Evolutionary conservation across 768 basidiomycete species (phyloP), one percentile per base, ranked within the genome.

Genomic region (Russula sp.): DNA sequence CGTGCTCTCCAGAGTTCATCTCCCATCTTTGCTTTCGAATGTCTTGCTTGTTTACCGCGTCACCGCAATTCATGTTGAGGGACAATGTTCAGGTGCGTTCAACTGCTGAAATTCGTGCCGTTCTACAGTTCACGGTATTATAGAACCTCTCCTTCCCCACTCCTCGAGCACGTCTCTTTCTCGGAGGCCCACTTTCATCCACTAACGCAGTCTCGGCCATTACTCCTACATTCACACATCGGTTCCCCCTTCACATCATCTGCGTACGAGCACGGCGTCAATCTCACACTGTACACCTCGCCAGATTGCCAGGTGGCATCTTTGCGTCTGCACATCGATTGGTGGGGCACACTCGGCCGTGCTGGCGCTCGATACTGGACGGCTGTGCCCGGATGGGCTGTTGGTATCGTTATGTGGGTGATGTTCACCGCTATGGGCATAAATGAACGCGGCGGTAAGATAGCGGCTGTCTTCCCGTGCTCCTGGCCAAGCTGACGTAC

Each of bases 171-270:
- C 63, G 78, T 78, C 0, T 85, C 90, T 0, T 76, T 81, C 11
- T 91, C 92, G 75, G 82, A 83, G 0, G 86, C 91, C 71, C 90
- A 89, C 68, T 84, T 83, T 72, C 82, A 85, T 34, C 76, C 89
- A 11, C 71, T 69, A 53, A 72, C 71, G 0, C 73, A 67, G 18
- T 71, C 75, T 44, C 78, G 76, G 44, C 76, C 75, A 4, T 78
- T 81, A 44, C 75, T 83, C n/a, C 78, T 92, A 14, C 90, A 92
- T 72, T 83, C 86, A 0, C 89, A 93, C 72, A 73, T 81, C 8
- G 74, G 79, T 7, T 90, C 84, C 2, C 90, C 92, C 0, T 93
- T 85, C 70, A 75, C 87, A 26, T 73, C 78, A 0, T 61, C 64
- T 30, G 56, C 57, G 5, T 65, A 71, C 49, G 26, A 32, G n/a